phyloP scores from a whole-genome alignment of 73 alveolate genomes.

The Tetrahymena borealis region DNA sequence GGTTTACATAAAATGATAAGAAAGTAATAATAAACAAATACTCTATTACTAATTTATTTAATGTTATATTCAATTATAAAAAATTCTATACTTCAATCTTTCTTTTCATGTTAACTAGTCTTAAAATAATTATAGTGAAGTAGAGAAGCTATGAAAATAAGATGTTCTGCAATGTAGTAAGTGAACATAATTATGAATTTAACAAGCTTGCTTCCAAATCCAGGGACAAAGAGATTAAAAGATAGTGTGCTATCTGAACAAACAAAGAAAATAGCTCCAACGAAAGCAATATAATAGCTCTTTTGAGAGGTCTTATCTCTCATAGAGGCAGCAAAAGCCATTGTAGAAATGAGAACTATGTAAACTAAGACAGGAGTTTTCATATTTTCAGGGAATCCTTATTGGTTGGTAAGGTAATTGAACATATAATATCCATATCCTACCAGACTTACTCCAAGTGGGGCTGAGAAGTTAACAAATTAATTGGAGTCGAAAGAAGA shows the following conservation, averaged over 20 bases:
- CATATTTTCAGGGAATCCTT: background rate
- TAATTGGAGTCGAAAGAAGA: background rate
- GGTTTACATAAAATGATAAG: too few relatives aligned
- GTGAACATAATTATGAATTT: background rate
- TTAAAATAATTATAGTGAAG: background rate
- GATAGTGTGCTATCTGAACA: background rate
- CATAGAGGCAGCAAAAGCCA: background rate
- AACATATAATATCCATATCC: background rate
- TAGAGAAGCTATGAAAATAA: background rate
- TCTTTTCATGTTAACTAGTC: background rate
- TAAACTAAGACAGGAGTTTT: conserved; percentile 1
- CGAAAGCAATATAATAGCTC: background rate
- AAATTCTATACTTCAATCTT: background rate
- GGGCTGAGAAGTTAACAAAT: background rate
- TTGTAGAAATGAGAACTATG: background rate
- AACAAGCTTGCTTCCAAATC: background rate
- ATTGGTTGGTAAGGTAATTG: background rate
- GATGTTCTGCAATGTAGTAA: background rate
- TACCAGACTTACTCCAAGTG: background rate
- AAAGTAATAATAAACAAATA: too few relatives aligned
- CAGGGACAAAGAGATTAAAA: background rate
- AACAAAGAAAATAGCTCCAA: background rate
- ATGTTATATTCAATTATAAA: too few relatives aligned
- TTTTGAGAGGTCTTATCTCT: background rate
- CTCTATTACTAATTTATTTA: too few relatives aligned